A percentile compares a stretch with the other conserved stretches of the same genome.
phyloP scores from a whole-genome alignment of 495 filamentous ascomycete species.

The Jackrogersella minutella region DNA sequence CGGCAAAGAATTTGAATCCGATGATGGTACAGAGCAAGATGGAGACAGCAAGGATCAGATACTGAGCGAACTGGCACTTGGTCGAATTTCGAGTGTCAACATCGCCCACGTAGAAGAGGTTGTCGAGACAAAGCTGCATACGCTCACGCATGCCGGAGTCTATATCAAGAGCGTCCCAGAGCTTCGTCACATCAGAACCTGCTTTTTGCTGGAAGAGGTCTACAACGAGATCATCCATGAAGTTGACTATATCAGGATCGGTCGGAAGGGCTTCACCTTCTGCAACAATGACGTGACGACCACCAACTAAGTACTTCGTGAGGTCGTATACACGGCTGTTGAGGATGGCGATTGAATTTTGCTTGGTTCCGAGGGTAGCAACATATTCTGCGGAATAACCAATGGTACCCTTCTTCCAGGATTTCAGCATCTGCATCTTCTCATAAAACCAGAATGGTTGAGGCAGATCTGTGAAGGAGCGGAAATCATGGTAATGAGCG shows the following conservation, averaged over 20 bases:
- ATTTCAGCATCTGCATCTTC: constrained; percentile 76
- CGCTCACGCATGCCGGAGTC: constrained; percentile 59
- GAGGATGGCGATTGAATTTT: constrained; percentile 78
- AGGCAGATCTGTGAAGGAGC: constrained; percentile 79
- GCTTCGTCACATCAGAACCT: constrained; percentile 82
- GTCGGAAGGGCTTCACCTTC: constrained; percentile 58
- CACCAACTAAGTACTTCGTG: constrained; percentile 82
- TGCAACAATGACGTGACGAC: constrained; percentile 67
- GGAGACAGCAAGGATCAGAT: constrained; percentile 90
- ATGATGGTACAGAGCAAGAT: constrained; percentile 82
- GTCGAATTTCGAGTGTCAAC: constrained; percentile 90
- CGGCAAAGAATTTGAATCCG: constrained; percentile 95
- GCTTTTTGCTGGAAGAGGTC: constrained; percentile 77
- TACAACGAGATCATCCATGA: constrained; percentile 81
- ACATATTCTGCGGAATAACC: constrained; percentile 86
- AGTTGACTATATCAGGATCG: constrained; percentile 68
- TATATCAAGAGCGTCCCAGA: constrained; percentile 76
- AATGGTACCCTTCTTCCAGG: constrained; percentile 87
- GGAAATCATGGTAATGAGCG: constrained; percentile 90
- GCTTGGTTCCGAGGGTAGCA: constrained; percentile 68
- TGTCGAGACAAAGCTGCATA: constrained; percentile 89
- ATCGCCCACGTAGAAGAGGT: constrained; percentile 93
- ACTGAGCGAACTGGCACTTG: constrained; percentile 86
- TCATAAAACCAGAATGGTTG: constrained; percentile 92
- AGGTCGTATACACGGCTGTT: constrained; percentile 88